Conservation (phyloP, 331 rosid species). For the Rosa hybrid region DNA sequence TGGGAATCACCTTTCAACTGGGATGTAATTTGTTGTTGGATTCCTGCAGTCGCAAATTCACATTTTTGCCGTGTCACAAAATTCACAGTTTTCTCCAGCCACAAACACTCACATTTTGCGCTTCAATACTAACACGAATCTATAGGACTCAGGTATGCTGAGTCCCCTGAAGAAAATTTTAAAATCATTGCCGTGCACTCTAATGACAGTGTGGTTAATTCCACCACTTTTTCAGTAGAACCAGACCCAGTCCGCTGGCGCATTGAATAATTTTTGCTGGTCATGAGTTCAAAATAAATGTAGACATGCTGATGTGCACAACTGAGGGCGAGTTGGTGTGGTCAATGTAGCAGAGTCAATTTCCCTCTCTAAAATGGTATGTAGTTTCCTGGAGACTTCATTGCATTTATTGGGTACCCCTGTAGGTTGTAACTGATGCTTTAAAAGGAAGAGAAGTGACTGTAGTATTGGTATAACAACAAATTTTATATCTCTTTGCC, state of each 20-base stretch:
- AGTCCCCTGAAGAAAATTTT: background rate
- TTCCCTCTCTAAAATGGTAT: constrained; percentile 16
- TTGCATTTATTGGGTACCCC: constrained; percentile 17
- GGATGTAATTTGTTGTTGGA: background rate
- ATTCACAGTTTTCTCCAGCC: no score
- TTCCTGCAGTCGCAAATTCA: background rate
- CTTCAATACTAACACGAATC: background rate
- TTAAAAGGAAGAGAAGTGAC: constrained; percentile 14
- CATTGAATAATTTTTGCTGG: background rate
- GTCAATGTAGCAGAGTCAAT: constrained; percentile 15
- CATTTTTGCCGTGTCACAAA: background rate
- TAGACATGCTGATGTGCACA: background rate
- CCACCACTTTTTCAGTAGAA: background rate
- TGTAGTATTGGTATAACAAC: constrained; percentile 11
- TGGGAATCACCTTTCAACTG: background rate
- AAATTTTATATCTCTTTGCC: constrained; percentile 22
- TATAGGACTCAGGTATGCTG: background rate
- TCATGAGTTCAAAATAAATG: background rate
- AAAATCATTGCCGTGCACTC: no score
- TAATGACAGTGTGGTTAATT: background rate
- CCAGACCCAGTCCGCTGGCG: background rate
- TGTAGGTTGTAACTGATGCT: constrained; percentile 7
- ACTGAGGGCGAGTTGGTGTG: background rate
- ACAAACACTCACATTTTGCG: no score
- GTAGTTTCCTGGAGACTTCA: constrained; percentile 7